phyloP scores from a whole-genome alignment of 176 grass and related monocot species.

The Eremochloa ophiuroides region DNA sequence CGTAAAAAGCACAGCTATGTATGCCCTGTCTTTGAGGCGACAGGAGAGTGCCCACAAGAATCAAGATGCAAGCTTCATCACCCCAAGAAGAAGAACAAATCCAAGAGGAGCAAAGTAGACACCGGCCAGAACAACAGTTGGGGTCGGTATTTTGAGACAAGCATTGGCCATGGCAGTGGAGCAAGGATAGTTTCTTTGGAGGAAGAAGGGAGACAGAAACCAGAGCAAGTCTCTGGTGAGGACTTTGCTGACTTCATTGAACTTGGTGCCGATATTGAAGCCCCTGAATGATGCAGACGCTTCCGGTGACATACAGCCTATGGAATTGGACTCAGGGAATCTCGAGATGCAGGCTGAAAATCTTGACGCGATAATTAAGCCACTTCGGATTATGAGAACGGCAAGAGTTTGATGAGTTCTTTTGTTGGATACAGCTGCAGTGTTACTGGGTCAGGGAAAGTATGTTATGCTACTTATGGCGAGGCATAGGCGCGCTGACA shows the following conservation, averaged over 20 bases:
- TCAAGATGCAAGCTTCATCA: conserved; percentile 94
- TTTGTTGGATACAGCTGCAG: neutral
- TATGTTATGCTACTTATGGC: neutral
- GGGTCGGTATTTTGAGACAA: conserved; percentile 74
- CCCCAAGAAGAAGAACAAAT: conserved; percentile 68
- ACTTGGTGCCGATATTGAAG: conserved; percentile 24
- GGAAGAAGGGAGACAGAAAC: conserved; percentile 32
- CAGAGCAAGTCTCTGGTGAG: conserved; percentile 21
- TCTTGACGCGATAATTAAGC: conserved; percentile 75
- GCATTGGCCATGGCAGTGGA: conserved; percentile 27
- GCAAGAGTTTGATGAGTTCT: conserved; percentile 32
- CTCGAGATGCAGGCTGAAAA: conserved; percentile 44
- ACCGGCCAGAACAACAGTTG: conserved; percentile 50
- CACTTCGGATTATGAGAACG: conserved; percentile 69
- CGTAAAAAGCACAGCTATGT: conserved; percentile 90
- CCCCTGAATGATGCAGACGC: neutral
- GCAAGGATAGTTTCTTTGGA: conserved; percentile 25
- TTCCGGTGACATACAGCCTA: conserved; percentile 1
- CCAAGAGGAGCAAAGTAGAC: conserved; percentile 45
- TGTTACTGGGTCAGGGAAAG: neutral
- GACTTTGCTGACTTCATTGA: conserved; percentile 52
- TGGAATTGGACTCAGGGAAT: conserved; percentile 28
- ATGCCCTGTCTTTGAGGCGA: conserved; percentile 71
- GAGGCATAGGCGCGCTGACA: neutral
- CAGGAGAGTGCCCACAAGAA: conserved; percentile 72